phyloP scores from a whole-genome alignment of 371 early-diverging fungal genomes.

The Lichtheimia hyalospora region DNA sequence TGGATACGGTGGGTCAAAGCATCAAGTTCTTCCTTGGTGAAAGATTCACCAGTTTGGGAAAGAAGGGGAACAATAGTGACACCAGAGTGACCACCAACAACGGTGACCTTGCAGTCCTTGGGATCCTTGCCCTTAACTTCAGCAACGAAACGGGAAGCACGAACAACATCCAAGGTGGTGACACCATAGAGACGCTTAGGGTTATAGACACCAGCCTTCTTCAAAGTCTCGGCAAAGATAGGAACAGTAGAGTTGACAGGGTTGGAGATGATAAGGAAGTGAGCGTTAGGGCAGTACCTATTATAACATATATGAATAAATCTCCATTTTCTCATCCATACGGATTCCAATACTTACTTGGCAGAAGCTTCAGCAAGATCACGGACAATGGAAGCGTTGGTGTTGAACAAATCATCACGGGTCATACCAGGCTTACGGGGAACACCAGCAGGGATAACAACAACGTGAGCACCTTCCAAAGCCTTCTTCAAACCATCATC shows the following conservation, averaged over 20 bases:
- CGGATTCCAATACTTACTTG: slow-evolving; percentile 44
- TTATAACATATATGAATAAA: not conserved
- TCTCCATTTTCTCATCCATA: not conserved
- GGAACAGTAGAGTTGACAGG: slow-evolving; percentile 99
- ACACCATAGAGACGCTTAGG: slow-evolving; percentile 96
- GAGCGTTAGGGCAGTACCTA: slow-evolving; percentile 94
- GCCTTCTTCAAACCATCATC: slow-evolving; percentile 85
- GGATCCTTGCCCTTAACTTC: slow-evolving; percentile 79
- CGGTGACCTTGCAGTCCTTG: slow-evolving; percentile 80
- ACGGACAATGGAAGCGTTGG: slow-evolving; percentile 95
- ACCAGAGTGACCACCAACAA: slow-evolving; percentile 99
- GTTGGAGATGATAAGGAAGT: slow-evolving; percentile 97
- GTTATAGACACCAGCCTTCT: slow-evolving; percentile 92
- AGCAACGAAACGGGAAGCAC: slow-evolving; percentile 95
- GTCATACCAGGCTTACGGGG: slow-evolving; percentile 99
- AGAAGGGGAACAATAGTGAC: slow-evolving; percentile 97
- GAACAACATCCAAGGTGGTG: slow-evolving; percentile 97
- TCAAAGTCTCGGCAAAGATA: slow-evolving; percentile 96
- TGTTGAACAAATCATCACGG: slow-evolving; percentile 98
- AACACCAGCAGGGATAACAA: slow-evolving; percentile 93
- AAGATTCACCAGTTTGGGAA: slow-evolving; percentile 80
- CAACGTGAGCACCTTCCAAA: slow-evolving; percentile 84
- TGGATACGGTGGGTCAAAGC: slow-evolving; percentile 97
- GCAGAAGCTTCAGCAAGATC: slow-evolving; percentile 72
- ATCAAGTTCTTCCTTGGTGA: slow-evolving; percentile 90